Base-by-base conservation (phyloP, 306 rosid genomes). In the Cucurbita pepo region DNA sequence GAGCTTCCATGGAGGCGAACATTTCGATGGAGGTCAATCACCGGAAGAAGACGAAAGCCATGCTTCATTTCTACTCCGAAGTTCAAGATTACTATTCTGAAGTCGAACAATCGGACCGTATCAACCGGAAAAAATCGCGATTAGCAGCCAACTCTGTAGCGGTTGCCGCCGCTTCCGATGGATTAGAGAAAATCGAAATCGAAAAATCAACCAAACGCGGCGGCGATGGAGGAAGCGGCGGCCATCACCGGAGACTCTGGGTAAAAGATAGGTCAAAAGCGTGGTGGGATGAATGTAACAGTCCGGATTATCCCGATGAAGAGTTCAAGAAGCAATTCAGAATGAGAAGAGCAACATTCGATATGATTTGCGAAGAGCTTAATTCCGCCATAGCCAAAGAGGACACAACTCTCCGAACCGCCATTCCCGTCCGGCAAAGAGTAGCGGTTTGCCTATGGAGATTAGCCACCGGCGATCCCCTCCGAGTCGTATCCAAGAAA, bases 211-310 rank as follows among this genome's bases (percentile, higher is more conserved):
- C 11, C 40, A 75, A 79, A 58, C 8, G 70, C 64, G 78, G 79
- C 3, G 79, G 65, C 13, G 77, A 61, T 5, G 84, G 79, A 47
- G 34, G 71, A 34, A 80, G 71, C 77, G 55, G 76, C 1, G 66
- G 78, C 3, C 86, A 74, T 2, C 92, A 88, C 37, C 67, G 97
- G 74, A 69, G 99, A 74, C 75, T 95, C 5, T 95, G 99, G 99
- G 97, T 95, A 53, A 95, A 89, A 73, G 96, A 95, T 77, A 83
- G 99, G 59, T 93, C 99, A 2, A 91, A 89, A 9, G 95, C 97
- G 1, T 95, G 99, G 99, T 95, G 99, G 99, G 96, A 95, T 77
- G 91, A 87, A 74, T 95, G 95, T 72, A 91, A 91, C 77, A 82
- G 76, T 6, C 91, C 88, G 0, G 92, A 86, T 82, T 95, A 83